A percentile compares a stretch with the other conserved stretches of the same genome.
These are phyloP conservation scores for Trichoderma harzianum DNA, from an alignment of 2,329 filamentous ascomycete genomes.

Conservation along the genomic window DNA sequence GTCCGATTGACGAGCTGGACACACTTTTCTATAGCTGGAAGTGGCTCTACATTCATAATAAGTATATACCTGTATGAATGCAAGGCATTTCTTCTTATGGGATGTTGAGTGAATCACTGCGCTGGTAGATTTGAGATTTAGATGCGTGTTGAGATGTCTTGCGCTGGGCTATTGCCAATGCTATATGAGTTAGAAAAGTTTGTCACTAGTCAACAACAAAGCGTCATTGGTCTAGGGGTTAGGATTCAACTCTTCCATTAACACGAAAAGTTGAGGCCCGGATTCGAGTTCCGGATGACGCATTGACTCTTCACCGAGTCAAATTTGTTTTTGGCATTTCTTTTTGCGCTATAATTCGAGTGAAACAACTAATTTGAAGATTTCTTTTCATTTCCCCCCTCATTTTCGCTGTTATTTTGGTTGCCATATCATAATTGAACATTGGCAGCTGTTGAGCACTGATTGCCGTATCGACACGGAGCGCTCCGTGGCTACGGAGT, in stretches of 20 bases:
- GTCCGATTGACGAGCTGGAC: no score
- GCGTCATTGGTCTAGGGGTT: slow-evolving; percentile 29
- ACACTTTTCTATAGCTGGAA: no score
- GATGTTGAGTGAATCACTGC: background rate
- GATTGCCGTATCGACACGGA: background rate
- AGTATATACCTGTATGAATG: background rate
- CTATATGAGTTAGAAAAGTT: background rate
- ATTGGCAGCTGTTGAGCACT: background rate
- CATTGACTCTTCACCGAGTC: background rate
- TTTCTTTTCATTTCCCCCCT: background rate
- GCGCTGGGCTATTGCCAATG: background rate
- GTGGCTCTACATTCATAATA: no score
- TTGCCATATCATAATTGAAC: background rate
- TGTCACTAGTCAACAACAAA: background rate
- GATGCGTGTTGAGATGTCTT: background rate
- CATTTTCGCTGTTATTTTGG: background rate
- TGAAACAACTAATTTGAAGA: background rate
- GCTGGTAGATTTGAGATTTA: background rate
- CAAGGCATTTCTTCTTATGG: background rate
- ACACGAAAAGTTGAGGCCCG: slow-evolving; percentile 27
- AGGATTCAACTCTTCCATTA: slow-evolving; percentile 28
- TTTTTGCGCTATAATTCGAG: background rate
- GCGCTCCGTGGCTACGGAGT: no score
- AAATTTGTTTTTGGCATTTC: slow-evolving; percentile 11
- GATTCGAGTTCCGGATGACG: slow-evolving; percentile 29